Evolutionary conservation across 1,139 yeast species (phyloP).

Genomic region (Candida buenavistaensis): DNA sequence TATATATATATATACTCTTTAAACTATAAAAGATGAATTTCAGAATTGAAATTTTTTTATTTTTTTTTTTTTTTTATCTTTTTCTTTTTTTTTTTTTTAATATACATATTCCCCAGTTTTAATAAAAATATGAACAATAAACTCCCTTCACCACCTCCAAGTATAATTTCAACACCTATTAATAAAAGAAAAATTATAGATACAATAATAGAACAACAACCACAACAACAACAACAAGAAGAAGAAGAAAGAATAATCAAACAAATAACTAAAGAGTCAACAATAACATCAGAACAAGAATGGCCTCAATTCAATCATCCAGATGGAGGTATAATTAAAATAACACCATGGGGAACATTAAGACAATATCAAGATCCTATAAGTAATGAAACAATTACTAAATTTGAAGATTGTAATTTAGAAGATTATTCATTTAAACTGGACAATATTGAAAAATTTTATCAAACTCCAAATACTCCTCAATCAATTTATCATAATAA

Average conservation of each 20-base stretch:
- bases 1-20: no score
- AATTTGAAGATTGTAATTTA: conserved; percentile 45
- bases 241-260: conserved; percentile 25
- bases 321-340: conserved; percentile 62
- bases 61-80: background rate
- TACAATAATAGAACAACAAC: background rate
- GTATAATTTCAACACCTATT: no score
- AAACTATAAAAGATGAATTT: no score
- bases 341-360: conserved; percentile 60
- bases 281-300: conserved; percentile 38
- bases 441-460: conserved; percentile 16
- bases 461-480: conserved; percentile 27
- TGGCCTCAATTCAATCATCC: conserved; percentile 67
- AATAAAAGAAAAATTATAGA: no score
- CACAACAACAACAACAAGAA: background rate
- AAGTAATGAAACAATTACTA: conserved; percentile 39
- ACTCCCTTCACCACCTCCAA: no score
- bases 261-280: conserved; percentile 18
- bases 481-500: conserved; percentile 34
- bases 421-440: conserved; percentile 32
- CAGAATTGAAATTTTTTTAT: no score
- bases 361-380: conserved; percentile 34
- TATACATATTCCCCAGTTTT: background rate
- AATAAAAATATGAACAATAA: no score
- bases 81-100: background rate